Conservation (phyloP, 345 rosid species). For the Syzygium aqueum region DNA sequence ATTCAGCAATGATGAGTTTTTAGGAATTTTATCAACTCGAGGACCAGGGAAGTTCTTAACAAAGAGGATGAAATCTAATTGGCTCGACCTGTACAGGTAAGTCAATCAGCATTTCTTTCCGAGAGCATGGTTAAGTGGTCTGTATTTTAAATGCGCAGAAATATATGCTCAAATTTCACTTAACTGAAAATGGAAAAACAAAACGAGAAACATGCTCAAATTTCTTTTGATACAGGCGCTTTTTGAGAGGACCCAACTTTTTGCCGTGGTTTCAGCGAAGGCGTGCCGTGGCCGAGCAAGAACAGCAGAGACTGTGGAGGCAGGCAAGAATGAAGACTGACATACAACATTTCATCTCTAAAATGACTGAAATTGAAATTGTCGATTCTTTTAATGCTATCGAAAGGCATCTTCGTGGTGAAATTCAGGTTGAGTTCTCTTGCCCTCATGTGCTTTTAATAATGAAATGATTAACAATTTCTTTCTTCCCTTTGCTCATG, state of each 20-base stretch:
- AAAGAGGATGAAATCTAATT: conserved; percentile 92
- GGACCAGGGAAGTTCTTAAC: conserved; percentile 90
- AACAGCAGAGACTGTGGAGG: conserved; percentile 84
- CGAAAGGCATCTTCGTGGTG: conserved; percentile 64
- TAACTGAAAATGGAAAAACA: not conserved
- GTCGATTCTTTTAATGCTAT: conserved; percentile 88
- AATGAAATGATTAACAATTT: no score
- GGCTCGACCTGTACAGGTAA: conserved; percentile 94
- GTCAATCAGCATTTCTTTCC: not conserved
- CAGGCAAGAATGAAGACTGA: conserved; percentile 76
- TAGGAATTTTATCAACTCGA: conserved; percentile 67
- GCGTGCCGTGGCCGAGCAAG: conserved; percentile 69
- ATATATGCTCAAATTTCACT: not conserved
- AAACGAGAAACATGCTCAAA: not conserved
- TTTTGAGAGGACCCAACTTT: conserved; percentile 85
- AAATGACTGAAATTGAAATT: conserved; percentile 81
- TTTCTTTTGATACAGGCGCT: conserved; percentile 52
- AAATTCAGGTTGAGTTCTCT: conserved; percentile 46
- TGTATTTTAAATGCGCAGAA: not conserved
- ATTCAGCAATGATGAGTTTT: conserved; percentile 62
- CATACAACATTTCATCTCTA: conserved; percentile 48
- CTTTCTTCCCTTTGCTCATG: not conserved
- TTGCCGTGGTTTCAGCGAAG: conserved; percentile 91
- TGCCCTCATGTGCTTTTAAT: not conserved
- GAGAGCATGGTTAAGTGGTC: not conserved